Evolutionary conservation across 176 grass and related monocot species (phyloP).

Genomic region (Pontederia paniculata): DNA sequence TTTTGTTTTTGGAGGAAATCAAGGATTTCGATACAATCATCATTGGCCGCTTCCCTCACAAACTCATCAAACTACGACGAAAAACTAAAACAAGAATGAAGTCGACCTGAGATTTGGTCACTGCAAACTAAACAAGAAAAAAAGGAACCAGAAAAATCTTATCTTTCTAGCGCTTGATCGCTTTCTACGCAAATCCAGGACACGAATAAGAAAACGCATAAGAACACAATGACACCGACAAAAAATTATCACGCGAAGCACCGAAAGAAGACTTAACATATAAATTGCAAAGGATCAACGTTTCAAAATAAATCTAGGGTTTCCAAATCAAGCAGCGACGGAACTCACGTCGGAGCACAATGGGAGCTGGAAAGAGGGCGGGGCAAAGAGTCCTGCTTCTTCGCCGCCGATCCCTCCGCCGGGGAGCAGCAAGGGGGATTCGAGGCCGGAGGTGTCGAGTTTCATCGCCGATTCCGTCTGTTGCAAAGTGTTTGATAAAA

Average conservation of each 20-base stretch:
- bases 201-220: conserved; percentile 23
- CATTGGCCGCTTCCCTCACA: too few relatives aligned
- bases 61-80: too few relatives aligned
- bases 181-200: conserved; percentile 47
- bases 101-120: too few relatives aligned
- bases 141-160: too few relatives aligned
- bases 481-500: too few relatives aligned
- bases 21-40: too few relatives aligned
- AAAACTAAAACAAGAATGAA: too few relatives aligned
- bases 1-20: too few relatives aligned
- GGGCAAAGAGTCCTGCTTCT: not conserved
- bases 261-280: not conserved
- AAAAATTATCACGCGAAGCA: not conserved
- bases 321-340: not conserved
- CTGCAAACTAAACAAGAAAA: too few relatives aligned
- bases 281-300: not conserved
- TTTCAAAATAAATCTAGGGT: too few relatives aligned
- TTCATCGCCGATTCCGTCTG: not conserved
- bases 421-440: not conserved
- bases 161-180: conserved; percentile 18
- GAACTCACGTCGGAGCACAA: not conserved
- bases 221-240: not conserved
- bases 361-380: conserved; percentile 2
- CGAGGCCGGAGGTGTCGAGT: not conserved
- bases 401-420: not conserved